Base-by-base conservation (phyloP, 2,329 filamentous ascomycete genomes). In the Exophiala aquamarina region DNA sequence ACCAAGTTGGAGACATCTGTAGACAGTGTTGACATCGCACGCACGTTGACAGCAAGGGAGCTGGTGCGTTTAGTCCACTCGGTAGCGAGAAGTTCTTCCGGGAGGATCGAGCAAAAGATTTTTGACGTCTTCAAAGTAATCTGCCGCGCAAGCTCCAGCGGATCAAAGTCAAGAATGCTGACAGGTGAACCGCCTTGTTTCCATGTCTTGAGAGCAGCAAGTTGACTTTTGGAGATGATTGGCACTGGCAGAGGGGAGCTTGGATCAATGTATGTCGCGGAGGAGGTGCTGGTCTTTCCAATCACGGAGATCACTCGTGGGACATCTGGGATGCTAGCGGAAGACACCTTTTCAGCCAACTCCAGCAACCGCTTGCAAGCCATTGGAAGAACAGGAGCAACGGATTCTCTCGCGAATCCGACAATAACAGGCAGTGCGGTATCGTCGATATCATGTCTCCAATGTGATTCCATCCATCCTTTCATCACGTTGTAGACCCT, bases 401-500 rank as follows among this genome's bases (percentile, higher is more conserved):
- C 76, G 55, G 86, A 86, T 37, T 79, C 78, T 56, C 85, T 81
- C 2, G 92, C 90, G 66, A 98, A 98, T 1, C 81, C 75, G 26
- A 86, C 76, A 54, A 98, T 94, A 39, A 87, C 73, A 1, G 78
- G 74, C 7, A 98, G 74, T 1, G 91, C 89, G 10, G 82, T 78
- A 43, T 81, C 80, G 64, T 98, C 93, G 9, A 84, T 83, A 49
- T 89, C 82, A 54, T 89, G 82, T 38, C 87, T 83, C 92, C 93
- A 98, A 68, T 98, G 90, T 5, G 87, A 93, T 70, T 97, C 93
- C 15, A 98, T 74, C 93, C 93, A 98, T 33, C 88, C 87, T 69
- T 98, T 98, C 76, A 98, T 89, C 47, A 90, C 85, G 64, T 98
- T 97, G 73, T 94, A 97, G 1, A 97, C 89, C 41, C 93, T 83